phyloP scores from a whole-genome alignment of 495 filamentous ascomycete species.

The Pyronema omphalodes region DNA sequence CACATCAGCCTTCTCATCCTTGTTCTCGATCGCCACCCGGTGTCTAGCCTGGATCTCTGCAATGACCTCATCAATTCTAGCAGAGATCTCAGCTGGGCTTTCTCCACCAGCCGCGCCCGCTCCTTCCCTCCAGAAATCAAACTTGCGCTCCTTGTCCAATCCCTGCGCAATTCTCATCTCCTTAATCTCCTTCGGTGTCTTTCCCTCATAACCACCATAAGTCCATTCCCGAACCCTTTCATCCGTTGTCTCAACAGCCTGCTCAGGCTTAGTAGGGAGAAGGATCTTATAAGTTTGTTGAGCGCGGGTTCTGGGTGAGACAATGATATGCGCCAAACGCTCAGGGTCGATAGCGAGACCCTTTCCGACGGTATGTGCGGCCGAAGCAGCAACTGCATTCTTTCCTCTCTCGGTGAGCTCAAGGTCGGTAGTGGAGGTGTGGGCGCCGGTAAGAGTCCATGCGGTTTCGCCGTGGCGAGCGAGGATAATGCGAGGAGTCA shows the following conservation, averaged over 20 bases:
- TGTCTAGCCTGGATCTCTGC: slow-evolving; percentile 49
- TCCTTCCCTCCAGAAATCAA: slow-evolving; percentile 58
- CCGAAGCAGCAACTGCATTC: slow-evolving; percentile 63
- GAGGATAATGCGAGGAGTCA: slow-evolving; percentile 71
- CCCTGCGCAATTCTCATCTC: slow-evolving; percentile 39
- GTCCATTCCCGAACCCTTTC: slow-evolving; percentile 83
- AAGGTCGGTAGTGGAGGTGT: slow-evolving; percentile 77
- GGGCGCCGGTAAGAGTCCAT: slow-evolving; percentile 86
- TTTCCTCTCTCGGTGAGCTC: slow-evolving; percentile 75
- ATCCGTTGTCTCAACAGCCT: slow-evolving; percentile 42
- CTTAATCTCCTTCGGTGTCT: slow-evolving; percentile 55
- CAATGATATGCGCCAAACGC: slow-evolving; percentile 67
- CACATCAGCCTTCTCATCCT: slow-evolving; percentile 39
- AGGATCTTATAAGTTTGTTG: slow-evolving; percentile 78
- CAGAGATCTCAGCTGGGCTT: slow-evolving; percentile 44
- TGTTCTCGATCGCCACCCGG: slow-evolving; percentile 27
- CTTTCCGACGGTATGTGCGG: slow-evolving; percentile 61
- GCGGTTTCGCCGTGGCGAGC: slow-evolving; percentile 87
- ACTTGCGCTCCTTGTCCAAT: slow-evolving; percentile 36
- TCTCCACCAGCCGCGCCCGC: slow-evolving; percentile 20
- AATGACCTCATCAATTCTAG: slow-evolving; percentile 57
- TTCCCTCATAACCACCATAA: slow-evolving; percentile 88
- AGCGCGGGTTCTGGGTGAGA: slow-evolving; percentile 73
- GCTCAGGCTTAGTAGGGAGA: slow-evolving; percentile 34
- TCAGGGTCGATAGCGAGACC: slow-evolving; percentile 72